Conservation (phyloP, 305 asterid genomes). For the Lippia alba region DNA sequence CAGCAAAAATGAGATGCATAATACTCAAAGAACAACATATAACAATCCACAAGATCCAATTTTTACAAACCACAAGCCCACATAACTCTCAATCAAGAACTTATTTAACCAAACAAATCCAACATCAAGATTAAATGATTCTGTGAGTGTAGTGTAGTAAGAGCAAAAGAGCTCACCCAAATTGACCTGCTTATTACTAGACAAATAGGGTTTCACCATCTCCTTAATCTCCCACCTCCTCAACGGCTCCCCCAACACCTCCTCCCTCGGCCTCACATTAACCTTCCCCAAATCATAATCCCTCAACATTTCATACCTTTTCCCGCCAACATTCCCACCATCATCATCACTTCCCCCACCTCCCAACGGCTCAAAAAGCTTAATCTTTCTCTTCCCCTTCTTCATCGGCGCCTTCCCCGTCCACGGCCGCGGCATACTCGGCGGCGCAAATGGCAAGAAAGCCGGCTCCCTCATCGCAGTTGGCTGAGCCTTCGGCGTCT, state of each 20-base stretch:
- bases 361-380: constrained; percentile 73
- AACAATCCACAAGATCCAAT: no score
- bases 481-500: constrained; percentile 77
- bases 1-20: no score
- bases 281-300: constrained; percentile 65
- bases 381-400: constrained; percentile 74
- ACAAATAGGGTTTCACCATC: constrained; percentile 55
- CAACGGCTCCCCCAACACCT: constrained; percentile 77
- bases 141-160: neutral
- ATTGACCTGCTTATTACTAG: constrained; percentile 86
- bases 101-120: neutral
- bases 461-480: constrained; percentile 91
- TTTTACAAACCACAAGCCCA: no score
- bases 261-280: constrained; percentile 54
- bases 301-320: constrained; percentile 73
- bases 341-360: constrained; percentile 23
- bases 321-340: constrained; percentile 34
- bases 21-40: no score
- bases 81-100: neutral
- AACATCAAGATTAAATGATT: neutral
- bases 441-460: constrained; percentile 91
- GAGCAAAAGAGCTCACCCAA: constrained; percentile 54
- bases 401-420: constrained; percentile 95
- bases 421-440: constrained; percentile 95
- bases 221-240: constrained; percentile 64